Conservation (phyloP, 2,329 filamentous ascomycete genomes). For the Alternaria ventricosa region DNA sequence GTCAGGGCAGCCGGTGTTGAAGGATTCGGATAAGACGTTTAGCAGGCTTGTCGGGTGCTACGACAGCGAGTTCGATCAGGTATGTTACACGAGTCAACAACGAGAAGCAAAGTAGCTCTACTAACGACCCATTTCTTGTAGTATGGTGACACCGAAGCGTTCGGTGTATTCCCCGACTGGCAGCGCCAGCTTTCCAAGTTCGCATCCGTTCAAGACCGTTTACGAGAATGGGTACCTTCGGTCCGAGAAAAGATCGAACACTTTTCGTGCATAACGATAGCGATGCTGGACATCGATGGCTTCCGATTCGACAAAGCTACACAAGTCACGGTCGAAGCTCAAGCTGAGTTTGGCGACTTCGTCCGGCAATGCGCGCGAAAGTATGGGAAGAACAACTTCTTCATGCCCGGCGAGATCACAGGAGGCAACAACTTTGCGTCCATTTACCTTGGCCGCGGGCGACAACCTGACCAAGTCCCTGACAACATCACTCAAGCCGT, state of each 20-base stretch:
- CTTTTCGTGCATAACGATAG: constrained; percentile 69
- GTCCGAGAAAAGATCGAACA: constrained; percentile 64
- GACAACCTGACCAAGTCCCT: background rate
- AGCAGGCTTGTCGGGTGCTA: background rate
- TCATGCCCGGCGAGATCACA: constrained; percentile 69
- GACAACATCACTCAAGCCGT: background rate
- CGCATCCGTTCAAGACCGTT: constrained; percentile 70
- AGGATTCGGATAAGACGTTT: background rate
- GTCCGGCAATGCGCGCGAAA: constrained; percentile 64
- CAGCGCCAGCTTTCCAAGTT: constrained; percentile 69
- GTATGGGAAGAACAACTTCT: constrained; percentile 69
- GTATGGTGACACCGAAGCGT: background rate
- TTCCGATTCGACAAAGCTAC: constrained; percentile 72
- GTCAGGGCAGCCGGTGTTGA: background rate
- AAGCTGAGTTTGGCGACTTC: constrained; percentile 63
- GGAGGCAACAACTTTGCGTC: constrained; percentile 66
- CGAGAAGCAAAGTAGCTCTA: background rate
- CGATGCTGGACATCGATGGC: constrained; percentile 69
- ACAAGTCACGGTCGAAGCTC: constrained; percentile 67
- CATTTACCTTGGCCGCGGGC: constrained; percentile 12
- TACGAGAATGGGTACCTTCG: constrained; percentile 67
- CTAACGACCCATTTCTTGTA: background rate
- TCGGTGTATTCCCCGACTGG: constrained; percentile 34
- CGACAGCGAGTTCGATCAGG: background rate
- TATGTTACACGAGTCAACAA: background rate